These are phyloP conservation scores for Candida sanyaensis DNA, from an alignment of 1,139 yeast species.

Conservation along the genomic window DNA sequence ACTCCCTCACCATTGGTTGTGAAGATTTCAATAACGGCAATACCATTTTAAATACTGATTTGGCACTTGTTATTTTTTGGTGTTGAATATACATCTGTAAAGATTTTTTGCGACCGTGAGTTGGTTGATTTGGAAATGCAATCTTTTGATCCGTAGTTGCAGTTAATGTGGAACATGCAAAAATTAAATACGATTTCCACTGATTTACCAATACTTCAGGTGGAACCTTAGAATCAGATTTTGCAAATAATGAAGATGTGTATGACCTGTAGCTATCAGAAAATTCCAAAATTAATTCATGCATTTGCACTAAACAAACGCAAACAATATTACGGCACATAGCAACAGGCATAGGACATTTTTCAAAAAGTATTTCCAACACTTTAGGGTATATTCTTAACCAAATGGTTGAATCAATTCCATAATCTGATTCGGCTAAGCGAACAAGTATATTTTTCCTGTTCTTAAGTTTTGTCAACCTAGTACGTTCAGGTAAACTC, in stretches of 20 bases:
- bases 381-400: conserved; percentile 81
- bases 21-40: conserved; percentile 76
- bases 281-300: conserved; percentile 70
- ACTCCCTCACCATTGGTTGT: conserved; percentile 75
- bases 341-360: conserved; percentile 93
- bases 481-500: conserved; percentile 78
- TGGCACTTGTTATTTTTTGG: conserved; percentile 90
- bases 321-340: conserved; percentile 92
- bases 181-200: conserved; percentile 86
- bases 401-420: conserved; percentile 96
- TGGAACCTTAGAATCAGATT: conserved; percentile 35
- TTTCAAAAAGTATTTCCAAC: conserved; percentile 69
- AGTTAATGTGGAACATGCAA: conserved; percentile 90
- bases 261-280: conserved; percentile 53
- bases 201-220: conserved; percentile 81
- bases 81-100: conserved; percentile 82
- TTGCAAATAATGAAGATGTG: conserved; percentile 41
- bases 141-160: conserved; percentile 82
- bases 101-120: conserved; percentile 70
- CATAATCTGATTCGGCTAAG: conserved; percentile 88
- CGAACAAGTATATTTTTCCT: conserved; percentile 67
- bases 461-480: conserved; percentile 64
- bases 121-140: conserved; percentile 60
- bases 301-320: conserved; percentile 84
- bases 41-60: conserved; percentile 85